Evolutionary conservation across 208 protist species (phyloP), one percentile per base, ranked within the genome.

Genomic region (Acanthamoeba triangularis): DNA sequence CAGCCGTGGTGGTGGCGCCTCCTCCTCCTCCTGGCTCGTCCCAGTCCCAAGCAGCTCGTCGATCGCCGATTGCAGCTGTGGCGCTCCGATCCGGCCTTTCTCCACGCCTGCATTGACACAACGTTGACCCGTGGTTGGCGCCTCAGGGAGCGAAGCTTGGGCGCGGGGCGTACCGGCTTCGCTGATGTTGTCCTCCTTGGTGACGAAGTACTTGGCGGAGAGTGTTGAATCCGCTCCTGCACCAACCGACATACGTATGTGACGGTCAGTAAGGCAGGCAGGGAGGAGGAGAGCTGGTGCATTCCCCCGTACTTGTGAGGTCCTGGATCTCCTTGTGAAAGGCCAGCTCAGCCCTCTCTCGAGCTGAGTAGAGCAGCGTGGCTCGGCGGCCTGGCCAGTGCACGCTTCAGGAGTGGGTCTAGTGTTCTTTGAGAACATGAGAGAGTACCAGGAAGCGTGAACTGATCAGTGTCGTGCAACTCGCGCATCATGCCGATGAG

Each of bases 401-500:
- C 63, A 72, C 20, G 28, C 20, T 6, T 25, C 4, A 16, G 6
- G 7, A 23, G 20, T 5, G 18, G 63, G 18, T 54, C 49, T 54
- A 5, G 49, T 13, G 49, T 54, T 16, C 5, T 5, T 54, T 61
- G 56, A 61, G 7, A 2, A 69, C 10, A 16, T 8, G n/a, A 13
- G 14, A 69, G 63, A n/a, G 30, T 14, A 80, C 72, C 33, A 3
- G 72, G 41, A n/a, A 49, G 72, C 10, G 14, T 33, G 72, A 49
- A 80, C 3, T 49, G 20, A 1, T 80, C 35, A 1, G 72, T 80
- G 41, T 80, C 72, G 20, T 80, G 72, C 30, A 80, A 20, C 41
- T 80, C 72, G 1, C 72, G 6, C 72, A 80, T 80, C 82, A 90
- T 90, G 6, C 49, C 61, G 44, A 67, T 67, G 49, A 90, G 82